Evolutionary conservation across 2,329 filamentous ascomycete species (phyloP).

Genomic region (Talaromyces rugulosus): DNA sequence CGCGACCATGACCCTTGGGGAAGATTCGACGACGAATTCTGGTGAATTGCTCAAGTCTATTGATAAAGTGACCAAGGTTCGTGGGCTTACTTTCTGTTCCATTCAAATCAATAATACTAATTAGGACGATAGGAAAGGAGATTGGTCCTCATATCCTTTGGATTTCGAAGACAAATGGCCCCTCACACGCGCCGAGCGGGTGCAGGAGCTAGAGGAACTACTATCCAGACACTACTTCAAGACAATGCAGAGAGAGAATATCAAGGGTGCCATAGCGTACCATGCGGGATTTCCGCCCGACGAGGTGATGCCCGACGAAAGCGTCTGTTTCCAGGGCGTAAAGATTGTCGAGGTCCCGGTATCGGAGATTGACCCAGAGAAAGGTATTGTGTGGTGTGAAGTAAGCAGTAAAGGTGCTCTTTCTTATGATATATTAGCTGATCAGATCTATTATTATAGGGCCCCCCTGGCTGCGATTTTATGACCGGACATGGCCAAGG

Average conservation of each 20-base stretch:
- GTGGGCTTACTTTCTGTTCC: too few relatives aligned
- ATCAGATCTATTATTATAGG: too few relatives aligned
- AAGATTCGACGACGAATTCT: too few relatives aligned
- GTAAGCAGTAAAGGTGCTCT: background rate
- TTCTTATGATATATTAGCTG: too few relatives aligned
- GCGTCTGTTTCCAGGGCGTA: background rate
- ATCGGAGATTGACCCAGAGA: background rate
- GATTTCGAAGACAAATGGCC: background rate
- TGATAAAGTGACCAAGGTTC: too few relatives aligned
- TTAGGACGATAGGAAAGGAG: too few relatives aligned
- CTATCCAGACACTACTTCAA: background rate
- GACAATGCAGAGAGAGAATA: background rate
- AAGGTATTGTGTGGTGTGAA: background rate
- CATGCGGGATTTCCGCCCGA: background rate
- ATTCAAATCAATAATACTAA: too few relatives aligned
- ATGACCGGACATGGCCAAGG: too few relatives aligned
- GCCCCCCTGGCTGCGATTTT: too few relatives aligned
- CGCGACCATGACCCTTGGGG: too few relatives aligned
- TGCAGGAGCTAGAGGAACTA: background rate
- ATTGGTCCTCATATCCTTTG: too few relatives aligned
- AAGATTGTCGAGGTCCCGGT: background rate
- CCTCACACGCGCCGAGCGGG: background rate
- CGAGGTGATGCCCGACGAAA: background rate
- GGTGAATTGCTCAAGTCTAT: too few relatives aligned
- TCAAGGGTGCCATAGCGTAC: background rate